phyloP scores from a whole-genome alignment of 371 early-diverging fungal species.

The Dentiscutata heterogama region DNA sequence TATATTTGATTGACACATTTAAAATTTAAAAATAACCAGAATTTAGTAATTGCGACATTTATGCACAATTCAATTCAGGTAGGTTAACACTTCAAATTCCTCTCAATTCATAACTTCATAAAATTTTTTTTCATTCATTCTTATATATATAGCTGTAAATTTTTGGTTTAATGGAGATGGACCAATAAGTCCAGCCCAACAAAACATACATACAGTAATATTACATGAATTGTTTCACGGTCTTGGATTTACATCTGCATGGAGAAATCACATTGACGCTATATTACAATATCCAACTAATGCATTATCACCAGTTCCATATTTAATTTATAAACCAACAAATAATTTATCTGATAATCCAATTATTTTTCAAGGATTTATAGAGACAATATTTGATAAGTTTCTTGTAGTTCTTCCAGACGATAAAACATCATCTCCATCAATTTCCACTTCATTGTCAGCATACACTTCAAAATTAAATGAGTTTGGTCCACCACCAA shows the following conservation, averaged over 20 bases:
- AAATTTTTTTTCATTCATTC: not conserved
- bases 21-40: not conserved
- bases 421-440: not conserved
- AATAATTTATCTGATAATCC: not conserved
- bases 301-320: constrained; percentile 45
- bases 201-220: constrained; percentile 56
- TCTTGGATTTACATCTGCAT: constrained; percentile 67
- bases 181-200: constrained; percentile 2
- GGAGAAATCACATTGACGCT: constrained; percentile 51
- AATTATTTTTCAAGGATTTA: constrained; percentile 30
- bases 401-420: constrained; percentile 35
- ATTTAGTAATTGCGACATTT: not conserved
- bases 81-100: not conserved
- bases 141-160: not conserved
- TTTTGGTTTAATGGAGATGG: constrained; percentile 36
- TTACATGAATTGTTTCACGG: constrained; percentile 75
- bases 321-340: not conserved
- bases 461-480: constrained; percentile 14
- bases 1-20: no score
- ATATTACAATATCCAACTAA: constrained; percentile 23
- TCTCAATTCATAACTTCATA: not conserved
- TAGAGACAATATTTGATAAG: constrained; percentile 44
- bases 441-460: not conserved
- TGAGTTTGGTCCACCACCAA: not conserved
- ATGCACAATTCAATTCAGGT: constrained; percentile 47